Conservation (phyloP, 306 rosid species). For the Spatholobus suberectus region DNA sequence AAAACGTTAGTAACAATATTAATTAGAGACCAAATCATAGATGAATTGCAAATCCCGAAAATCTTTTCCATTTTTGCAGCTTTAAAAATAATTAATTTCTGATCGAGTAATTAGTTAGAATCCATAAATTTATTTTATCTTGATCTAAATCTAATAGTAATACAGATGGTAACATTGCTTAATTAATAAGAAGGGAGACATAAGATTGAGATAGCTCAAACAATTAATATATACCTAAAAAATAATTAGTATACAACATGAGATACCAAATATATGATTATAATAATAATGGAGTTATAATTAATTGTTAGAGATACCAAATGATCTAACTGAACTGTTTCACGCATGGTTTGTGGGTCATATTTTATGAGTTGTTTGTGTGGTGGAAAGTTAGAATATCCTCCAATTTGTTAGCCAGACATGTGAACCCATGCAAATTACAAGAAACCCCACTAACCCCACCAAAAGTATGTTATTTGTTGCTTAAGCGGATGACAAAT, state of each 20-base stretch:
- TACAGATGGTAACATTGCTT: not conserved
- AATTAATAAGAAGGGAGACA: constrained; percentile 43
- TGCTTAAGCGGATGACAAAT: constrained; percentile 49
- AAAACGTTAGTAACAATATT: not conserved
- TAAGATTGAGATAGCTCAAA: constrained; percentile 31
- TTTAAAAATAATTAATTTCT: not conserved
- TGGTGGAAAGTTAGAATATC: constrained; percentile 77
- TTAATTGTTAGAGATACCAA: constrained; percentile 51
- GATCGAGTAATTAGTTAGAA: constrained; percentile 10
- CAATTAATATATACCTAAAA: not conserved
- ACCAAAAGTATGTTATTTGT: constrained; percentile 52
- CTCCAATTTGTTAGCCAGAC: constrained; percentile 68
- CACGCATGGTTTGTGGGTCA: constrained; percentile 91
- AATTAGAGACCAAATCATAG: constrained; percentile 18
- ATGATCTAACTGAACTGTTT: constrained; percentile 74
- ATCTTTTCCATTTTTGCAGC: not conserved
- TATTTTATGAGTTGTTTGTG: constrained; percentile 80
- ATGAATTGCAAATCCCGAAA: constrained; percentile 37
- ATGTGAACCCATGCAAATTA: constrained; percentile 81
- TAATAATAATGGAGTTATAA: constrained; percentile 32
- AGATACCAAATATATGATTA: constrained; percentile 25
- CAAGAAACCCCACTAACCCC: constrained; percentile 59
- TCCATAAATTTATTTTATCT: constrained; percentile 30
- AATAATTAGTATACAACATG: constrained; percentile 3
- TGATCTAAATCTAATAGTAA: constrained; percentile 19